Percentiles rank a stretch among this genome's conserved stretches.
Evolutionary conservation across 352 stramenopile genomes (phyloP).

Genomic region (Pythium guiyangense): DNA sequence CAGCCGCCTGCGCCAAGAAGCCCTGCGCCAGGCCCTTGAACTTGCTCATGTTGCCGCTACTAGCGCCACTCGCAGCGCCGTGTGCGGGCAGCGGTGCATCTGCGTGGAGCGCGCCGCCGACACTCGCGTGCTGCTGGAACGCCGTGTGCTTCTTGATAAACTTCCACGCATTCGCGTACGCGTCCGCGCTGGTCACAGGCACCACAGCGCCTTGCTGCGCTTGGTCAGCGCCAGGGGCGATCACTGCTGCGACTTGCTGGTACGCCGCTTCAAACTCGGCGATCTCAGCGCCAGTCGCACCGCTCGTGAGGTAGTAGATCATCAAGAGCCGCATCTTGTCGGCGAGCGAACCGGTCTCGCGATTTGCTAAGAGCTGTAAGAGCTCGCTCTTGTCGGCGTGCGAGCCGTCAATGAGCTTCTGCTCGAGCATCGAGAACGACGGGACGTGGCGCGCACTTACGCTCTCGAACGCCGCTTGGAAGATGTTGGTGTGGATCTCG

Average conservation of each 20-base stretch:
- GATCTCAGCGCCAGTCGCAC: conserved; percentile 66
- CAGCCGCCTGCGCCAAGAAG: conserved; percentile 72
- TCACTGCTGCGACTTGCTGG: conserved; percentile 37
- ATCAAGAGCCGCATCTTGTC: conserved; percentile 87
- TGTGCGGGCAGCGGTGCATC: conserved; percentile 13
- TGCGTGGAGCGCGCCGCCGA: conserved; percentile 41
- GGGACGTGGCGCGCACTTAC: conserved; percentile 79
- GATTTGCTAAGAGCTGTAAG: conserved; percentile 55
- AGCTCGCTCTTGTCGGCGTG: conserved; percentile 68
- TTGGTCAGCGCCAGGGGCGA: conserved; percentile 12
- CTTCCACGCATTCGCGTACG: conserved; percentile 59
- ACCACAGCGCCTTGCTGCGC: neutral
- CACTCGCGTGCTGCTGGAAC: conserved; percentile 76
- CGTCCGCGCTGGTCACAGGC: conserved; percentile 15
- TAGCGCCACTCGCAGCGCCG: conserved; percentile 12
- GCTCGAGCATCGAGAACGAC: conserved; percentile 81
- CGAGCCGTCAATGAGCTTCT: conserved; percentile 81
- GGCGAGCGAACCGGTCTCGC: conserved; percentile 59
- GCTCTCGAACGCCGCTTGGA: conserved; percentile 75
- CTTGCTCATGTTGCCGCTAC: conserved; percentile 64
- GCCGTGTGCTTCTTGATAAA: conserved; percentile 81
- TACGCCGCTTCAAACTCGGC: conserved; percentile 71
- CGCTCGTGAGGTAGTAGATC: conserved; percentile 85
- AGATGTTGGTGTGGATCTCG: conserved; percentile 87
- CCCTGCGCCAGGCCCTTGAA: conserved; percentile 85